Conservation (phyloP, 768 basidiomycete genomes). For the Pisolithus tinctorius region DNA sequence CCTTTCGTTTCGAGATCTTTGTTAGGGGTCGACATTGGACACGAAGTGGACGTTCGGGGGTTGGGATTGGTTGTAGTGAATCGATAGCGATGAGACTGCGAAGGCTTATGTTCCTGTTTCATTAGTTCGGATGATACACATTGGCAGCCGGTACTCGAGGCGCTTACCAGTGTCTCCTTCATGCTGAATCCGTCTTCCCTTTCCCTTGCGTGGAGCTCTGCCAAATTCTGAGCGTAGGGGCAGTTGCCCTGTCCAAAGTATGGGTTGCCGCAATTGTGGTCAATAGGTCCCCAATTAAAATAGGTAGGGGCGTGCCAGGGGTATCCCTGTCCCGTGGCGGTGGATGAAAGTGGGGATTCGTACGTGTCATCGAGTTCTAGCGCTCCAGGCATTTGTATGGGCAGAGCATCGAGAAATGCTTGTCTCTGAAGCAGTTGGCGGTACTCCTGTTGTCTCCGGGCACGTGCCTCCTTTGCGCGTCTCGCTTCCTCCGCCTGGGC, state of each 20-base stretch:
- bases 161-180: not conserved
- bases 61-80: too few relatives aligned
- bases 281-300: not conserved
- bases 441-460: not conserved
- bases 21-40: not conserved
- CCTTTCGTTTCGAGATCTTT: slow-evolving; percentile 24
- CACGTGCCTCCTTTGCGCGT: not conserved
- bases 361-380: too few relatives aligned
- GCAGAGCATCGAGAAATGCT: not conserved
- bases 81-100: too few relatives aligned
- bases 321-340: too few relatives aligned
- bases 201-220: not conserved
- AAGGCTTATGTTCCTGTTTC: too few relatives aligned
- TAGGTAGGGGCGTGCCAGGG: too few relatives aligned
- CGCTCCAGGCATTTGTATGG: not conserved
- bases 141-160: not conserved
- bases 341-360: too few relatives aligned
- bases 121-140: not conserved
- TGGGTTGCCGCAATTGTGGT: not conserved
- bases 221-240: not conserved
- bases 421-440: not conserved
- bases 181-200: not conserved
- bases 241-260: not conserved
- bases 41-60: not conserved
- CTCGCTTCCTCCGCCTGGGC: slow-evolving; percentile 22